Evolutionary conservation across 768 basidiomycete species (phyloP).

Genomic region (Galerina sulciceps): DNA sequence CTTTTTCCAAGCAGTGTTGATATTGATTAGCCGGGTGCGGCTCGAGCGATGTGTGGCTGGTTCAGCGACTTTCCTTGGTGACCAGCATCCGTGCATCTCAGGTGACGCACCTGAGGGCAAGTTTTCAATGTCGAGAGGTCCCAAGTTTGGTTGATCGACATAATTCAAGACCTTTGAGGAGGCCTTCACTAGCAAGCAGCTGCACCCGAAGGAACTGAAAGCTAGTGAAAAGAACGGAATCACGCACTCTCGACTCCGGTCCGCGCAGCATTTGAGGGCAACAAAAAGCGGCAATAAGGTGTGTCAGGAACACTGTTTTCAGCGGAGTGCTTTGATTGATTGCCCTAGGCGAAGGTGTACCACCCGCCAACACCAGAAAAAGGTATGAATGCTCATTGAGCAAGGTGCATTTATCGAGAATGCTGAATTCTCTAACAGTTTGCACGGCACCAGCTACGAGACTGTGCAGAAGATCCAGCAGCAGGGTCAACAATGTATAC

Average conservation of each 20-base stretch:
- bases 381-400: conserved; percentile 69
- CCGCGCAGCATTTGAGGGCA: conserved; percentile 72
- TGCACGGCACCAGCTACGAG: conserved; percentile 86
- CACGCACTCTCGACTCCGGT: conserved; percentile 80
- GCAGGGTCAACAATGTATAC: conserved; percentile 82
- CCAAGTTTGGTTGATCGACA: conserved; percentile 79
- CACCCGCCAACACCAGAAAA: conserved; percentile 84
- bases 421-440: conserved; percentile 91
- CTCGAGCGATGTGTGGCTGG: conserved; percentile 58
- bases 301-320: no score
- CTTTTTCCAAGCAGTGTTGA: conserved; percentile 85
- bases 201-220: conserved; percentile 95
- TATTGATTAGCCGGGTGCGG: conserved; percentile 82
- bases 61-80: conserved; percentile 43
- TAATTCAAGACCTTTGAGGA: conserved; percentile 74
- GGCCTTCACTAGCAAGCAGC: conserved; percentile 72
- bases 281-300: conserved; percentile 89
- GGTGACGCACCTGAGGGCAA: conserved; percentile 76
- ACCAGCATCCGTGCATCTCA: conserved; percentile 64
- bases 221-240: conserved; percentile 74
- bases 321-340: neutral
- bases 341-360: conserved; percentile 74
- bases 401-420: conserved; percentile 91
- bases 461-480: conserved; percentile 72
- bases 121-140: conserved; percentile 78